A percentile compares a stretch with the other conserved stretches of the same genome.
Conservation (phyloP, 805 yeast species). For the Lachancea lanzarotensis region DNA sequence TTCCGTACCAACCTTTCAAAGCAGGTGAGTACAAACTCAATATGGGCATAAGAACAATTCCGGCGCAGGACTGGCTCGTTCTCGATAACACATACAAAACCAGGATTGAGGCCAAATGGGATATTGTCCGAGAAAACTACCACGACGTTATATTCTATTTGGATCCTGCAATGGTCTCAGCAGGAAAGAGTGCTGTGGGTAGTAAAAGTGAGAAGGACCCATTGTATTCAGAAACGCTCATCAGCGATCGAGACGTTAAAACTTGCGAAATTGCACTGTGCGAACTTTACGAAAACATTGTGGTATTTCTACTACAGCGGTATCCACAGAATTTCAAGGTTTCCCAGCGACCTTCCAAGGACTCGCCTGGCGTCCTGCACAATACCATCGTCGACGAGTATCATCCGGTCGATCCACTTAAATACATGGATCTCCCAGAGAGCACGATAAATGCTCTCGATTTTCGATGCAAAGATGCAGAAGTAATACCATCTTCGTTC, state of each 20-base stretch:
- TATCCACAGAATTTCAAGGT: constrained; percentile 49
- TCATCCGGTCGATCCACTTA: constrained; percentile 31
- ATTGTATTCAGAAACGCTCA: constrained; percentile 16
- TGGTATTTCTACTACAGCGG: constrained; percentile 38
- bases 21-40: constrained; percentile 54
- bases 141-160: constrained; percentile 15
- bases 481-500: constrained; percentile 15
- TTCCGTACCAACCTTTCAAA: constrained; percentile 52
- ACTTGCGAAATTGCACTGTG: constrained; percentile 34
- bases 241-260: constrained; percentile 17
- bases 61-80: constrained; percentile 50
- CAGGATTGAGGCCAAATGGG: constrained; percentile 36
- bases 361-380: constrained; percentile 17
- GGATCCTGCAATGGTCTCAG: constrained; percentile 17
- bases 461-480: constrained; percentile 12
- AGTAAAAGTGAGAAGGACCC: constrained; percentile 11
- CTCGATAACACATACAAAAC: constrained; percentile 54
- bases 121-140: constrained; percentile 14
- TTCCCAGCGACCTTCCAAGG: constrained; percentile 15
- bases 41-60: constrained; percentile 49
- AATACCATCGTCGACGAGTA: constrained; percentile 39
- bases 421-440: constrained; percentile 13
- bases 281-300: constrained; percentile 43
- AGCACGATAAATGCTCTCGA: constrained; percentile 6
- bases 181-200: too few species aligned